Evolutionary conservation across 352 stramenopile species (phyloP), one percentile per base, ranked within the genome.

Genomic region (Phytophthora gonapodyides): DNA sequence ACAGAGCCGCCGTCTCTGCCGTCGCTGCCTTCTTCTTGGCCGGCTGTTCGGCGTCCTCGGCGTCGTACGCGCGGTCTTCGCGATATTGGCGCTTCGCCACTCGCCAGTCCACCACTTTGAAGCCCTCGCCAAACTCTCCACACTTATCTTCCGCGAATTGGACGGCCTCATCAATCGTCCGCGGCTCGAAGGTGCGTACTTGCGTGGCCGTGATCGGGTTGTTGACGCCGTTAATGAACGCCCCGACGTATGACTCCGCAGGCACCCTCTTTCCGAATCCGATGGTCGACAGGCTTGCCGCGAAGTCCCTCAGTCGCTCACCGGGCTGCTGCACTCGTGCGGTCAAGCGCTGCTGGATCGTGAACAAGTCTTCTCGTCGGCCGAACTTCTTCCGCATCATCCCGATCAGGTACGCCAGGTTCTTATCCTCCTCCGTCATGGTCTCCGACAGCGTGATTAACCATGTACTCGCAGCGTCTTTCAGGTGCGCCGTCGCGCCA

Each of bases 311-410:
- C 1, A 56, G 19, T 5, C 35, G 16, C 12, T 56, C 48, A 15
- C 48, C 48, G 0, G 48, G 16, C 7, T 44, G 47, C 34, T 56
- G 35, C 1, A 35, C 34, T 0, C 47, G 47, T 6, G 9, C 10
- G 3, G 17, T 16, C 0, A 54, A 16, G 1, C 48, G 48, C 10
- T 56, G 33, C 7, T 56, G 48, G 0, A 56, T 45, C 21, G 34
- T 4, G 7, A 27, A 56, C 21, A 21, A 16, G 35, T 45, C 36
- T 0, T 44, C 48, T 5, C 35, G 16, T 0, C 48, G 35, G 5
- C 48, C 48, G 16, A 27, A 56, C 19, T 56, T 55, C 19, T 45
- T 56, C 16, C 35, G 8, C 35, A 56, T 9, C 35, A 10, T 34
- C 17, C 13, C 2, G 0, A 13, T 15, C 35, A 45, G 21, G 48